A percentile compares a stretch with the other conserved stretches of the same genome.
These are phyloP conservation scores for Annulohypoxylon maeteangense DNA, from an alignment of 495 filamentous ascomycete species.

Conservation along the genomic window DNA sequence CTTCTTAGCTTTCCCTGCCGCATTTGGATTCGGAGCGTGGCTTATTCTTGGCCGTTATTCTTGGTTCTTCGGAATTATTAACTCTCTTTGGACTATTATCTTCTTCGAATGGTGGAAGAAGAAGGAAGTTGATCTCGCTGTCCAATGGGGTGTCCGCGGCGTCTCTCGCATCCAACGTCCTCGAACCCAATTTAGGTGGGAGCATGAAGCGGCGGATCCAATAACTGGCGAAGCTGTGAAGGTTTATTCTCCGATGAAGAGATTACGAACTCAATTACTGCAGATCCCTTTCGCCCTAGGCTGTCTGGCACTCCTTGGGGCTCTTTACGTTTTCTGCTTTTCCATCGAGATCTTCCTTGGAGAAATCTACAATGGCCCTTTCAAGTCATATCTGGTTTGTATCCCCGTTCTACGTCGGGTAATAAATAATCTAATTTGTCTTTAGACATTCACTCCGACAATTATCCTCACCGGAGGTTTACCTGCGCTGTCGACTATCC, in stretches of 20 bases:
- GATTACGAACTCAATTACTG: conserved; percentile 80
- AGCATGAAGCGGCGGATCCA: conserved; percentile 78
- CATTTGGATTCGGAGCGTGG: conserved; percentile 84
- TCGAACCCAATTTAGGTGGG: conserved; percentile 80
- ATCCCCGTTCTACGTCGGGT: neutral
- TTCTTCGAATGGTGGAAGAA: conserved; percentile 98
- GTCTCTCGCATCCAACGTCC: conserved; percentile 84
- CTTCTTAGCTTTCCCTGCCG: conserved; percentile 85
- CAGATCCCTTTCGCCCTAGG: conserved; percentile 89
- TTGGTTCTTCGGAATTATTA: conserved; percentile 81
- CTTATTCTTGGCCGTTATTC: conserved; percentile 86
- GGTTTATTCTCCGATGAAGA: conserved; percentile 80
- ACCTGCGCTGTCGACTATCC: conserved; percentile 78
- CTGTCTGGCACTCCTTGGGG: conserved; percentile 74
- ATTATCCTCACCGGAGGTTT: conserved; percentile 82
- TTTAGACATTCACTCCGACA: conserved; percentile 86
- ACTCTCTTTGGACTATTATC: conserved; percentile 85
- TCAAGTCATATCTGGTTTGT: conserved; percentile 83
- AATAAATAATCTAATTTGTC: conserved; percentile 46
- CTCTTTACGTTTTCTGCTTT: conserved; percentile 87
- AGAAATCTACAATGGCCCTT: conserved; percentile 91
- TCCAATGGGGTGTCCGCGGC: conserved; percentile 91
- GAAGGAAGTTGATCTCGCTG: conserved; percentile 88
- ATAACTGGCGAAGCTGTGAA: conserved; percentile 84
- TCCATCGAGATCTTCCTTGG: conserved; percentile 95